Conservation (phyloP, 441 rosid genomes). For the Geranium incanum region DNA sequence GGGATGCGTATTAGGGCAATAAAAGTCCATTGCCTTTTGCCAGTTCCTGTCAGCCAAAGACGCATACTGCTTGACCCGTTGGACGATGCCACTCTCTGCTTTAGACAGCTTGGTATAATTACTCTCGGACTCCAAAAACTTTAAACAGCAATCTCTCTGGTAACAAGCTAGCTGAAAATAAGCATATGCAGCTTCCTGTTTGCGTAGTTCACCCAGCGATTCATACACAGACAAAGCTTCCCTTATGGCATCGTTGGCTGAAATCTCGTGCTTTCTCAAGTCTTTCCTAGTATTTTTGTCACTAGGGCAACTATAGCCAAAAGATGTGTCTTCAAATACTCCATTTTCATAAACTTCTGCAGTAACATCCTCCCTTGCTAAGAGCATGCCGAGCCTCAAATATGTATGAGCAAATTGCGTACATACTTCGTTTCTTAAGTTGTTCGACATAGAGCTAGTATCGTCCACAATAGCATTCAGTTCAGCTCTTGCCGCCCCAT, state of each 20-base stretch:
- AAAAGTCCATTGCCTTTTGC: slow-evolving; percentile 73
- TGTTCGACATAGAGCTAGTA: slow-evolving; percentile 30
- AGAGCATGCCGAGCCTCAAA: slow-evolving; percentile 83
- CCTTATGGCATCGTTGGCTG: slow-evolving; percentile 86
- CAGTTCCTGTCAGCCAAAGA: slow-evolving; percentile 81
- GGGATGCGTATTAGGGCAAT: slow-evolving; percentile 61
- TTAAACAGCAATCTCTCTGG: slow-evolving; percentile 71
- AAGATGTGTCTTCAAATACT: slow-evolving; percentile 30
- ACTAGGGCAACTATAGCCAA: slow-evolving; percentile 17
- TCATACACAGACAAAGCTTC: slow-evolving; percentile 76
- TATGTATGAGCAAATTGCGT: slow-evolving; percentile 83
- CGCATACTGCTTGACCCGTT: slow-evolving; percentile 77
- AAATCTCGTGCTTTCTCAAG: slow-evolving; percentile 53
- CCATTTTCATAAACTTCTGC: slow-evolving; percentile 49
- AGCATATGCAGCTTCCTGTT: slow-evolving; percentile 83
- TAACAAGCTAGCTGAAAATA: slow-evolving; percentile 79
- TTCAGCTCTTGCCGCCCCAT: slow-evolving; percentile 69
- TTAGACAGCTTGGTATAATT: slow-evolving; percentile 37
- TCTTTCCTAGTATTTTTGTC: slow-evolving; percentile 33
- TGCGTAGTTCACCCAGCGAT: slow-evolving; percentile 69
- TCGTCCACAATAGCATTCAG: slow-evolving; percentile 38
- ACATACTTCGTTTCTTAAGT: slow-evolving; percentile 56
- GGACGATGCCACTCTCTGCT: slow-evolving; percentile 39
- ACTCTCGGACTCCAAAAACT: slow-evolving; percentile 44
- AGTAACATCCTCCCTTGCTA: slow-evolving; percentile 60